These are phyloP conservation scores for Phialophora macrospora DNA, from an alignment of 2,329 filamentous ascomycete genomes.

Conservation along the genomic window DNA sequence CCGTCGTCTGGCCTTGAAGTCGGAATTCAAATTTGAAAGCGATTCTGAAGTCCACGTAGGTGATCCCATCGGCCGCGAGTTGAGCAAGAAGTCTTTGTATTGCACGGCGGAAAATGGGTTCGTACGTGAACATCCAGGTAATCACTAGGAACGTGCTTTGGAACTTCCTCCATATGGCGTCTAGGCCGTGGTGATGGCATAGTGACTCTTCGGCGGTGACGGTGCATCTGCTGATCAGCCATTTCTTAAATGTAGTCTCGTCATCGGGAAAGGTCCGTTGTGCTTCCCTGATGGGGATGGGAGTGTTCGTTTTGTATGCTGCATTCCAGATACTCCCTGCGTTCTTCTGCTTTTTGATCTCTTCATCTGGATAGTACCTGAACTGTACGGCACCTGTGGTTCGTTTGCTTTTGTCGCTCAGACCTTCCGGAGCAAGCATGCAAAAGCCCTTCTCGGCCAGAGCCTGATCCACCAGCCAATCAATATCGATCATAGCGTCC, in stretches of 20 bases:
- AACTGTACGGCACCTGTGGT: constrained; percentile 28
- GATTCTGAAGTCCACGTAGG: constrained; percentile 80
- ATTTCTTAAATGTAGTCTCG: constrained; percentile 72
- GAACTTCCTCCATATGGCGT: constrained; percentile 86
- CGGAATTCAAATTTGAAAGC: constrained; percentile 75
- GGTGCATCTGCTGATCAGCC: constrained; percentile 74
- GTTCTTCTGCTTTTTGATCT: constrained; percentile 34
- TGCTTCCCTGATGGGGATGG: constrained; percentile 64
- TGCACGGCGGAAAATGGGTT: constrained; percentile 82
- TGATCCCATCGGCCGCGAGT: constrained; percentile 79
- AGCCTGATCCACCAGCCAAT: constrained; percentile 75
- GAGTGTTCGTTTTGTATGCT: constrained; percentile 64
- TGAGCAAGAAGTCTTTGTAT: constrained; percentile 72
- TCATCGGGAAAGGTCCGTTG: constrained; percentile 76
- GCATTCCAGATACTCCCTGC: constrained; percentile 65
- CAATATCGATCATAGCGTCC: constrained; percentile 88
- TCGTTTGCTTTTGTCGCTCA: constrained; percentile 33
- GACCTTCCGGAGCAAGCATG: constrained; percentile 33
- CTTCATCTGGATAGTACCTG: constrained; percentile 36
- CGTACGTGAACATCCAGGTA: constrained; percentile 79
- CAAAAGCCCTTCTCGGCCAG: constrained; percentile 54
- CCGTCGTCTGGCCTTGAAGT: constrained; percentile 63
- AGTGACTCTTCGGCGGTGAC: constrained; percentile 75
- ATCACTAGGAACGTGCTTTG: constrained; percentile 73
- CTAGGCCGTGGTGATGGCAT: constrained; percentile 79